Conservation (phyloP, 331 rosid genomes). For the Prunus yedoensis region DNA sequence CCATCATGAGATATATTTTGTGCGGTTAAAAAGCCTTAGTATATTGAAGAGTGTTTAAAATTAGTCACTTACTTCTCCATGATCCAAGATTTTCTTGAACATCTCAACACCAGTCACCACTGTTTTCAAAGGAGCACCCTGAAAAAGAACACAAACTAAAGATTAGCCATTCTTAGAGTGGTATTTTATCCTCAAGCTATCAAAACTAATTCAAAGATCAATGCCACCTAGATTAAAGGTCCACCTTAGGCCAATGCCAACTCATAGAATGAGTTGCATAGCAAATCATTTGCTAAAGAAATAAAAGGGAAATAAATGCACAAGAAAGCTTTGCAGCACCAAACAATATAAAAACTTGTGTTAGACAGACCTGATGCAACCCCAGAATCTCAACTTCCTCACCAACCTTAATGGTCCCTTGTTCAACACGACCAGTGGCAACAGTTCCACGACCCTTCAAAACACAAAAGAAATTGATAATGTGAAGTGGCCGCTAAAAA, state of each 20-base stretch:
- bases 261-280: background rate
- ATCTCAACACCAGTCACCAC: conserved; percentile 99
- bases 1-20: conserved; percentile 25
- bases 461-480: conserved; percentile 26
- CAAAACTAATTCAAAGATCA: conserved; percentile 7
- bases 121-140: conserved; percentile 85
- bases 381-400: conserved; percentile 98
- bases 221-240: background rate
- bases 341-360: background rate
- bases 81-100: conserved; percentile 98
- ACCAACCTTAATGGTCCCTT: conserved; percentile 87
- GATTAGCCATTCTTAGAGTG: conserved; percentile 1
- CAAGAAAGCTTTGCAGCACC: conserved; percentile 5
- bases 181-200: conserved; percentile 6
- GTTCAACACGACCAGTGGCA: conserved; percentile 98
- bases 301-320: background rate
- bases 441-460: conserved; percentile 98
- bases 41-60: conserved; percentile 14
- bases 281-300: background rate
- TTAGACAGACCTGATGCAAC: conserved; percentile 65
- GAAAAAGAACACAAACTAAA: conserved; percentile 32
- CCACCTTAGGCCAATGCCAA: background rate
- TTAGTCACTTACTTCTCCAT: conserved; percentile 74
- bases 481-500: background rate
- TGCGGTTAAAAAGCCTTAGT: background rate